These are phyloP conservation scores for Prunus mume DNA, from an alignment of 306 rosid genomes.

Conservation along the genomic window DNA sequence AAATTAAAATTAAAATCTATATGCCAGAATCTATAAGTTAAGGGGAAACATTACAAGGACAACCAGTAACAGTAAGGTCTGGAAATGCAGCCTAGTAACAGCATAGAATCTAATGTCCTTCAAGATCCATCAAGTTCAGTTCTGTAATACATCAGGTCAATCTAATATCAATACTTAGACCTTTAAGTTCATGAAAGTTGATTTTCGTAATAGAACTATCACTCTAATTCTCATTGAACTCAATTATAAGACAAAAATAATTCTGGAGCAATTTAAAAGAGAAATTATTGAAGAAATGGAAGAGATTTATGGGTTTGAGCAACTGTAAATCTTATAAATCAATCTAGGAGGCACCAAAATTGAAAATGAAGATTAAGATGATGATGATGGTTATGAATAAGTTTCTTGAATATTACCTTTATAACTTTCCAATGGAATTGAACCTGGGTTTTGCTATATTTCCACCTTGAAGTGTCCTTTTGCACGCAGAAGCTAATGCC, in stretches of 20 bases:
- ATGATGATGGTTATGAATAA: not conserved
- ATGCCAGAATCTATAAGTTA: not conserved
- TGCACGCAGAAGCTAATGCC: not conserved
- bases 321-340: not conserved
- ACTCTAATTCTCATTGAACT: not conserved
- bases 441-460: not conserved
- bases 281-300: not conserved
- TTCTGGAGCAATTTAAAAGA: not conserved
- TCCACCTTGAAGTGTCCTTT: not conserved
- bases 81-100: not conserved
- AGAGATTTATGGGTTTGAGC: not conserved
- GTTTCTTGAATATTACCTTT: not conserved
- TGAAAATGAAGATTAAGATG: not conserved
- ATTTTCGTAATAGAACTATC: not conserved
- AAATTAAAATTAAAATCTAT: not conserved
- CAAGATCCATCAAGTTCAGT: slow-evolving; percentile 1
- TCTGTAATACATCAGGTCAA: not conserved
- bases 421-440: not conserved
- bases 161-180: not conserved
- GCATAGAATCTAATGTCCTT: not conserved
- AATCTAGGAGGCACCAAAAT: not conserved
- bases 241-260: not conserved
- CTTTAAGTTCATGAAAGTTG: not conserved
- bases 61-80: not conserved
- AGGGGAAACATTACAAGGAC: not conserved